Percentiles rank a stretch among this genome's conserved stretches.
phyloP scores from a whole-genome alignment of 2,329 filamentous ascomycete species.

The Hymenoscyphus repandus region DNA sequence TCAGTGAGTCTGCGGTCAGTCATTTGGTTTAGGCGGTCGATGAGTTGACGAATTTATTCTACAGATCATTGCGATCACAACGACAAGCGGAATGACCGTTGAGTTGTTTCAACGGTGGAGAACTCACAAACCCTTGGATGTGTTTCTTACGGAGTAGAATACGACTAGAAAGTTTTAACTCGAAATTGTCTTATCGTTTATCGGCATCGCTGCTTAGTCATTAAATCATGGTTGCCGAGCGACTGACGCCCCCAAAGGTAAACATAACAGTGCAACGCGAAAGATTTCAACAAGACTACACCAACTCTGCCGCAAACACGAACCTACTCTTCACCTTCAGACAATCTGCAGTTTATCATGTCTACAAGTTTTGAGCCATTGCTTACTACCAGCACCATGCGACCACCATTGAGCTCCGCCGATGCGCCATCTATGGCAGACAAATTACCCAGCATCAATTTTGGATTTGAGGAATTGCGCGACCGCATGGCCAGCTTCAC shows the following conservation, averaged over 20 bases:
- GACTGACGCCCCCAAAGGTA: background rate
- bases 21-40: conserved; percentile 32
- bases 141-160: background rate
- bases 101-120: background rate
- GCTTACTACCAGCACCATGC: conserved; percentile 54
- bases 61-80: conserved; percentile 21
- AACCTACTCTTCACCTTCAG: background rate
- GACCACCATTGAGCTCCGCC: conserved; percentile 45
- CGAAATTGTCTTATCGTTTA: background rate
- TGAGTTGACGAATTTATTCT: conserved; percentile 10
- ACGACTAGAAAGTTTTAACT: background rate
- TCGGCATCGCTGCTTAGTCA: background rate
- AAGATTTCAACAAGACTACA: background rate
- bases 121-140: background rate
- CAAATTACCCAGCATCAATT: conserved; percentile 82
- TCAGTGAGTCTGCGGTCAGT: conserved; percentile 36
- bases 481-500: conserved; percentile 94
- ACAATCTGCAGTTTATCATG: conserved; percentile 35
- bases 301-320: background rate
- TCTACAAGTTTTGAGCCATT: conserved; percentile 63
- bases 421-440: conserved; percentile 65
- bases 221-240: background rate
- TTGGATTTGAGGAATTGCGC: conserved; percentile 92
- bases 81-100: background rate
- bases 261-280: background rate